Conservation (phyloP, 345 rosid genomes). For the Heritiera fomes region DNA sequence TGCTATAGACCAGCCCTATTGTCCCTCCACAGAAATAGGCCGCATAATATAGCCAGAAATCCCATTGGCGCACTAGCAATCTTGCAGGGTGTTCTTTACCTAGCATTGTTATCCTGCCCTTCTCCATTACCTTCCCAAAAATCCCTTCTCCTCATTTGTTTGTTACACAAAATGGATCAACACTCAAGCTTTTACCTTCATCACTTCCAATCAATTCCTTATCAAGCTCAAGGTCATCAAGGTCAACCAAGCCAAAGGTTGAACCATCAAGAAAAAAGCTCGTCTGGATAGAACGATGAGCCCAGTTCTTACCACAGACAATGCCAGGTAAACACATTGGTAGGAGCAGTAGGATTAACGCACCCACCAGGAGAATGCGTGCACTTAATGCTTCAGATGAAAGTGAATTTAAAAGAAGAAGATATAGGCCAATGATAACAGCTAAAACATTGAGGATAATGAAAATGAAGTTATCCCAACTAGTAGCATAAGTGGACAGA, state of each 20-base stretch:
- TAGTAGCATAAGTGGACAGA: constrained; percentile 31
- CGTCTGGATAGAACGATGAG: constrained; percentile 23
- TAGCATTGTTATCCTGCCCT: constrained; percentile 50
- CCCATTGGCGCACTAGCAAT: constrained; percentile 52
- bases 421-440: constrained; percentile 63
- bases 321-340: constrained; percentile 69
- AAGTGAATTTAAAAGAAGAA: constrained; percentile 53
- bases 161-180: not conserved
- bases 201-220: constrained; percentile 44
- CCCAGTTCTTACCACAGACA: constrained; percentile 54
- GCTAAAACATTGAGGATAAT: constrained; percentile 55
- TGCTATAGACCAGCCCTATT: constrained; percentile 80
- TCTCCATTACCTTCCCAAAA: constrained; percentile 37
- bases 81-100: constrained; percentile 72
- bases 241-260: constrained; percentile 43
- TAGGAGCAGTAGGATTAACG: constrained; percentile 46
- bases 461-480: constrained; percentile 51
- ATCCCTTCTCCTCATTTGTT: constrained; percentile 20
- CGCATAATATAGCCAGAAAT: constrained; percentile 78
- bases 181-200: not conserved
- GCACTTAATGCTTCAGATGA: constrained; percentile 40
- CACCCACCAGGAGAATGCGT: constrained; percentile 52
- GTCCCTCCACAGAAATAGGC: constrained; percentile 84
- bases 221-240: constrained; percentile 52
- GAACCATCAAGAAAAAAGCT: constrained; percentile 31